Evolutionary conservation across 441 rosid genomes (phyloP), one percentile per base, ranked within the genome.

Genomic region (California macrophylla): DNA sequence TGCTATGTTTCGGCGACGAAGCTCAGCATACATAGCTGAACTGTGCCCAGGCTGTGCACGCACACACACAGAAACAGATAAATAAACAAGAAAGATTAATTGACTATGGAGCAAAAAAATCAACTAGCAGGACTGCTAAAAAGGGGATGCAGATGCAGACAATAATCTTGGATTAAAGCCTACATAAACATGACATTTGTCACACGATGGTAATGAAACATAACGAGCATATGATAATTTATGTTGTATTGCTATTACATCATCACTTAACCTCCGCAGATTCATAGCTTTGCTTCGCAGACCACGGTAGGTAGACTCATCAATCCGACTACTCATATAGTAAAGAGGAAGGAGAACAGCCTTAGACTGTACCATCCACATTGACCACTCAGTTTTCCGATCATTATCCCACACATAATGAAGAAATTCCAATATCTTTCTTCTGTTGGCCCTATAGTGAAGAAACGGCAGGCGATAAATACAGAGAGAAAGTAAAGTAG

Each of bases 291-390:
- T 90, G 81, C 74, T 85, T 29, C 84, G 91, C 16, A 75, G 76
- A 63, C 82, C 75, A 64, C 77, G 84, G 79, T 82, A 78, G 64
- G 29, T 12, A 72, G 86, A 38, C 70, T 87, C 91, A 77, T 85
- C 86, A 82, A 66, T 75, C 73, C 89, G 83, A 69, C 91, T 88
- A 73, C 82, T 89, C 50, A 92, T 85, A 76, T 83, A 94, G 79
- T 82, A 92, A 80, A 84, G 92, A 34, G 98, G 96, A 94, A n/a
- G n/a, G n/a, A 94, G 87, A 78, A 92, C 96, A 73, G 89, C 96
- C 74, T 87, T 94, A 1, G 97, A 85, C 77, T 88, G 85, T 64
- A 89, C 92, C 93, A 89, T 89, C 98, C 98, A 91, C 81, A 89
- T 91, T 16, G 98, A 93, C 97, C 98, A 93, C 81, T 91, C 98